Conservation (phyloP, 495 filamentous ascomycete species). For the Penicillium steckii region DNA sequence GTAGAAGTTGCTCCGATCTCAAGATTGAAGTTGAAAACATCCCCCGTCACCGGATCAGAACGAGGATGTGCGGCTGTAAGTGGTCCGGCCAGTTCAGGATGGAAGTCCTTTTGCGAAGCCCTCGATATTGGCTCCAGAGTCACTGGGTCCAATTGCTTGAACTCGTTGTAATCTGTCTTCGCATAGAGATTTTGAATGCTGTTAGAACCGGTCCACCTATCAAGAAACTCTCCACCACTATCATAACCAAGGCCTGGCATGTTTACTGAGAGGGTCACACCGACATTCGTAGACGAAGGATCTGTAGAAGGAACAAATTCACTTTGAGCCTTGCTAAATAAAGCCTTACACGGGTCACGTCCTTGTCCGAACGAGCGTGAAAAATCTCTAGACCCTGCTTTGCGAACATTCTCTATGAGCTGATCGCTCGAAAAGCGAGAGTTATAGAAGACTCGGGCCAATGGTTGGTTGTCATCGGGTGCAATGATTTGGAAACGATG, state of each 20-base stretch:
- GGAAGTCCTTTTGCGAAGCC: slow-evolving; percentile 55
- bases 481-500: slow-evolving; percentile 67
- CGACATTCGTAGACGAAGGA: slow-evolving; percentile 48
- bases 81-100: slow-evolving; percentile 64
- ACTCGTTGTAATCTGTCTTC: slow-evolving; percentile 55
- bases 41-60: slow-evolving; percentile 68
- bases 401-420: slow-evolving; percentile 52
- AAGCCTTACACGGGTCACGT: slow-evolving; percentile 63
- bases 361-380: slow-evolving; percentile 61
- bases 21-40: slow-evolving; percentile 78
- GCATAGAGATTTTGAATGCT: slow-evolving; percentile 52
- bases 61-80: slow-evolving; percentile 66
- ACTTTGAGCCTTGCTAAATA: slow-evolving; percentile 66
- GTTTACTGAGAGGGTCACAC: slow-evolving; percentile 60
- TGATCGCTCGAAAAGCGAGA: slow-evolving; percentile 64
- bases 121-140: slow-evolving; percentile 69
- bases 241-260: slow-evolving; percentile 48
- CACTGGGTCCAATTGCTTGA: slow-evolving; percentile 62
- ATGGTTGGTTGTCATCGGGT: slow-evolving; percentile 19
- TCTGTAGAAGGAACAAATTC: slow-evolving; percentile 37
- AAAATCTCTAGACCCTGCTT: slow-evolving; percentile 42
- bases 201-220: slow-evolving; percentile 21
- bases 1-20: slow-evolving; percentile 40
- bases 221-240: not conserved
- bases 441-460: slow-evolving; percentile 61